A percentile compares a stretch with the other conserved stretches of the same genome.
phyloP scores from a whole-genome alignment of 352 stramenopile genomes.

The Halophytophthora polymorphica region DNA sequence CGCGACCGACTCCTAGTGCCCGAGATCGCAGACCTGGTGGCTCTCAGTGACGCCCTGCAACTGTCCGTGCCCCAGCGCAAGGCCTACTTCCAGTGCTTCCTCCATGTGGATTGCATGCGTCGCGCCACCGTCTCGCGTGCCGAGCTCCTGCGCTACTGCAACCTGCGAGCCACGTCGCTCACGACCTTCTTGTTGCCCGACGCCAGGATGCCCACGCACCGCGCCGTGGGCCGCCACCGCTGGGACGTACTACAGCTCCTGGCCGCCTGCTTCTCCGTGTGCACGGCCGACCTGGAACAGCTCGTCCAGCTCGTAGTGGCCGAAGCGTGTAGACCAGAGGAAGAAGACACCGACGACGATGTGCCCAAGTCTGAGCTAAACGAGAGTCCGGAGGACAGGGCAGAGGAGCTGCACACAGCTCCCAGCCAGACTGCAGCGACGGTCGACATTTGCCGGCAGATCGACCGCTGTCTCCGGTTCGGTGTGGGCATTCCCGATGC shows the following conservation, averaged over 20 bases:
- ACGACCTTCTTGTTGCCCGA: slow-evolving; percentile 36
- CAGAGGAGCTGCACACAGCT: slow-evolving; percentile 1
- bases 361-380: neutral
- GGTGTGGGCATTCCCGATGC: slow-evolving; percentile 34
- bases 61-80: slow-evolving; percentile 54
- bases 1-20: slow-evolving; percentile 51
- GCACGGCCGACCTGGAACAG: slow-evolving; percentile 36
- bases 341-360: slow-evolving; percentile 4
- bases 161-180: slow-evolving; percentile 31
- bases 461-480: slow-evolving; percentile 41
- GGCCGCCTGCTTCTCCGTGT: slow-evolving; percentile 52
- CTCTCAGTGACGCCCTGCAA: slow-evolving; percentile 46
- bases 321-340: slow-evolving; percentile 7
- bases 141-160: slow-evolving; percentile 61
- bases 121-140: slow-evolving; percentile 41
- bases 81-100: slow-evolving; percentile 60
- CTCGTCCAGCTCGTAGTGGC: slow-evolving; percentile 22
- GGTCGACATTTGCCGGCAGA: slow-evolving; percentile 21
- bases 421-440: neutral
- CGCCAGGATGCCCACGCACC: slow-evolving; percentile 27
- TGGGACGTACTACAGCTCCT: slow-evolving; percentile 66
- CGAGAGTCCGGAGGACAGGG: neutral
- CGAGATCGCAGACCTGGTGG: slow-evolving; percentile 62
- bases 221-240: slow-evolving; percentile 27
- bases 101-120: slow-evolving; percentile 57